Conservation (phyloP, 1,139 yeast genomes). For the Sugiyamaella pinicola region DNA sequence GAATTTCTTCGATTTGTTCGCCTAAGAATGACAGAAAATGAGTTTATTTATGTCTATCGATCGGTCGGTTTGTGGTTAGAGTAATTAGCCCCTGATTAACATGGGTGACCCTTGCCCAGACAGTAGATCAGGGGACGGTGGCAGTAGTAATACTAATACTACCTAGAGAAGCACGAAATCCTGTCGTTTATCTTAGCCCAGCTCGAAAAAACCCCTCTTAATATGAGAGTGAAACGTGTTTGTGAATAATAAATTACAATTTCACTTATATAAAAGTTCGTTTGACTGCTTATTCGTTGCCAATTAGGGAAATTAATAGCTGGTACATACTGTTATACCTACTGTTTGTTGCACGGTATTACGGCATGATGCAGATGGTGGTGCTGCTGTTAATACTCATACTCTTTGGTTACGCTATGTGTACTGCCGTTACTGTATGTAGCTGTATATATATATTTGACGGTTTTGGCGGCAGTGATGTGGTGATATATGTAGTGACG, state of each 20-base stretch:
- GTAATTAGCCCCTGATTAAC: constrained; percentile 2
- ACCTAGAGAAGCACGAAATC: not conserved
- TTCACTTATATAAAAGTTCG: no score
- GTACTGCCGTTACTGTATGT: no score
- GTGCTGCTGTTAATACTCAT: not conserved
- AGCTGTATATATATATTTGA: no score
- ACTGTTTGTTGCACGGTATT: not conserved
- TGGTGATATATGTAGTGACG: no score
- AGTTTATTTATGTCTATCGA: not conserved
- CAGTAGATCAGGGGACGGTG: not conserved
- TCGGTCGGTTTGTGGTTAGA: not conserved
- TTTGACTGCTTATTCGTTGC: not conserved
- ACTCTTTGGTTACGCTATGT: no score
- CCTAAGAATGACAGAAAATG: not conserved
- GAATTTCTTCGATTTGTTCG: not conserved
- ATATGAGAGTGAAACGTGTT: no score
- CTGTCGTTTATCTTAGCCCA: not conserved
- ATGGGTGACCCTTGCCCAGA: not conserved
- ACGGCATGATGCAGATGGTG: not conserved
- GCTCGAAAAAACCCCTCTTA: not conserved
- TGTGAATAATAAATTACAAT: no score
- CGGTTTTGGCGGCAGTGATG: no score
- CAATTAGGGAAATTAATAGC: not conserved
- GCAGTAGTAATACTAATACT: not conserved
- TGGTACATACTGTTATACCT: not conserved